phyloP scores from a whole-genome alignment of 352 stramenopile species.

The Phytopythium ostracodes region DNA sequence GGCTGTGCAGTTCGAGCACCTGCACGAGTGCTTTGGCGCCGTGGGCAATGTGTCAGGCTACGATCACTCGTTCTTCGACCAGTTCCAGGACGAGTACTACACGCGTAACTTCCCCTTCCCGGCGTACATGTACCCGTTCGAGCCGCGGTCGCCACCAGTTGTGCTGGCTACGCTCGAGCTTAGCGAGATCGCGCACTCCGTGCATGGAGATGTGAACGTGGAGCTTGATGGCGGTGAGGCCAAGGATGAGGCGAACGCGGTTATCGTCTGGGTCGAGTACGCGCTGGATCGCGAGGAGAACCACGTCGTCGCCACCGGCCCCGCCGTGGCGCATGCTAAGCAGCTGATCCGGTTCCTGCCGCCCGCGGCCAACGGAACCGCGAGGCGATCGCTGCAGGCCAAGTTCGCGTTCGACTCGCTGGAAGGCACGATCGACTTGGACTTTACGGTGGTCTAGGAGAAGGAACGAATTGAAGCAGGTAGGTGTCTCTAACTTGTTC shows the following conservation, averaged over 20 bases:
- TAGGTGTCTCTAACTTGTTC: background rate
- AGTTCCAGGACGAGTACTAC: slow-evolving; percentile 68
- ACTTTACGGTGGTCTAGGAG: slow-evolving; percentile 29
- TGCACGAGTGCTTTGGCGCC: slow-evolving; percentile 76
- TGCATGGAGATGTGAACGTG: slow-evolving; percentile 14
- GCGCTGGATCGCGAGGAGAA: slow-evolving; percentile 34
- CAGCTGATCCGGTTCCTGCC: slow-evolving; percentile 71
- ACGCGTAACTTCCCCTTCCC: slow-evolving; percentile 77
- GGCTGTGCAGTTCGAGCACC: slow-evolving; percentile 62
- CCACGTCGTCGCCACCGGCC: slow-evolving; percentile 50
- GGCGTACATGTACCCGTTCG: slow-evolving; percentile 76
- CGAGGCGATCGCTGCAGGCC: slow-evolving; percentile 19
- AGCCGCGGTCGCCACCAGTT: slow-evolving; percentile 27
- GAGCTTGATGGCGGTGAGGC: slow-evolving; percentile 5
- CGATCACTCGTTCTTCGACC: slow-evolving; percentile 70
- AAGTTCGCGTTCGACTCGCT: slow-evolving; percentile 50
- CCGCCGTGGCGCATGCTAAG: slow-evolving; percentile 58
- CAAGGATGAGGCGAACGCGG: slow-evolving; percentile 6
- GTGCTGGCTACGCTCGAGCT: slow-evolving; percentile 51
- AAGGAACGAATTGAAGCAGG: too few species aligned
- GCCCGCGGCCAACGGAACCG: slow-evolving; percentile 5
- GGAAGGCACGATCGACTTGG: slow-evolving; percentile 54
- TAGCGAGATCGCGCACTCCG: slow-evolving; percentile 33
- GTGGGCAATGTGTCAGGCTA: slow-evolving; percentile 67
- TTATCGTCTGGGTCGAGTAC: slow-evolving; percentile 79